Conservation (phyloP, 1,139 yeast species). For the Candida buenavistaensis region DNA sequence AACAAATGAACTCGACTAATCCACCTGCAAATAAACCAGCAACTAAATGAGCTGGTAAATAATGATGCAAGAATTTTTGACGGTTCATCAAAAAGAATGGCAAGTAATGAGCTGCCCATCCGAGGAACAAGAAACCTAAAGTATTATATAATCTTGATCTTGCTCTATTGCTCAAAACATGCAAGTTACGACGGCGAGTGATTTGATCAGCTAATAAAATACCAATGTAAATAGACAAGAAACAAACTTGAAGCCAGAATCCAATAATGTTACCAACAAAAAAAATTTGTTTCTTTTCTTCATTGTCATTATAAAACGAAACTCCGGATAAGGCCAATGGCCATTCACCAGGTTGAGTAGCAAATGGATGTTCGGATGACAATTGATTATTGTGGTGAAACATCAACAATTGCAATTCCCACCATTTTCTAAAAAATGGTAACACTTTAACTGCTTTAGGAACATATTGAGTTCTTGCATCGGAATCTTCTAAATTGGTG, state of each 20-base stretch:
- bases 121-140: conserved; percentile 79
- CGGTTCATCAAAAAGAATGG: conserved; percentile 92
- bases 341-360: conserved; percentile 92
- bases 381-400: conserved; percentile 88
- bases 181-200: conserved; percentile 69
- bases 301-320: conserved; percentile 89
- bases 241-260: conserved; percentile 82
- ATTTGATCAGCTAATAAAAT: conserved; percentile 69
- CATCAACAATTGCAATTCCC: conserved; percentile 86
- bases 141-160: conserved; percentile 78
- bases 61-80: conserved; percentile 93
- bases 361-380: conserved; percentile 91
- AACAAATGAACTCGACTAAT: conserved; percentile 73
- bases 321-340: conserved; percentile 92
- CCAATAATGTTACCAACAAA: conserved; percentile 90
- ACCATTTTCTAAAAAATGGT: conserved; percentile 83
- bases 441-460: conserved; percentile 58
- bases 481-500: conserved; percentile 52
- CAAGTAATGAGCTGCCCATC: conserved; percentile 86
- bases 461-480: conserved; percentile 57
- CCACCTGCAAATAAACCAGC: conserved; percentile 87
- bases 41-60: conserved; percentile 91
- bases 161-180: conserved; percentile 58
- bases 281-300: conserved; percentile 69
- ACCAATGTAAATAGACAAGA: conserved; percentile 67